Evolutionary conservation across 2,329 filamentous ascomycete species (phyloP).

Genomic region (Hirsutella thompsonii): DNA sequence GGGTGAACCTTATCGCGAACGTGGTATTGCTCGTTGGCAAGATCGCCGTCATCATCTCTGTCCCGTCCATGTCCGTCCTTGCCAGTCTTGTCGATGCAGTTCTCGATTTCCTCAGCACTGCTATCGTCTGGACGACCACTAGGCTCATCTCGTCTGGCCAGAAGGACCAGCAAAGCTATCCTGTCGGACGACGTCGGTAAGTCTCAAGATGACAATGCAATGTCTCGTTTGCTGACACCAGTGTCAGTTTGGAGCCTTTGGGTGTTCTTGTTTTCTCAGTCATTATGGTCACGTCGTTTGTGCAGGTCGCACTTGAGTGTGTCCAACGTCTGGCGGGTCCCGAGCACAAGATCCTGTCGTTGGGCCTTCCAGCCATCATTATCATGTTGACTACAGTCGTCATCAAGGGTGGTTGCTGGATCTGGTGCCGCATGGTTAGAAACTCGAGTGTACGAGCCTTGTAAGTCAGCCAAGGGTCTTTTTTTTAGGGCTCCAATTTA

Average conservation of each 20-base stretch:
- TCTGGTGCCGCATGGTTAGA: constrained; percentile 77
- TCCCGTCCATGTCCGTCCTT: constrained; percentile 69
- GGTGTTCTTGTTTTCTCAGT: constrained; percentile 73
- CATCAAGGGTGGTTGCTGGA: constrained; percentile 71
- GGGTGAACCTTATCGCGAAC: constrained; percentile 73
- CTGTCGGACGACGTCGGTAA: constrained; percentile 55
- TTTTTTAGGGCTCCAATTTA: too few species aligned
- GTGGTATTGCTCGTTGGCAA: constrained; percentile 63
- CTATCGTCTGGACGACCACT: constrained; percentile 69
- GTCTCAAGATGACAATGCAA: constrained; percentile 3
- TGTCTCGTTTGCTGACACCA: not conserved
- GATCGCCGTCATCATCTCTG: constrained; percentile 61
- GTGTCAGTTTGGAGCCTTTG: constrained; percentile 56
- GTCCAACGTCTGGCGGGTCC: constrained; percentile 46
- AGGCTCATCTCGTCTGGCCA: constrained; percentile 52
- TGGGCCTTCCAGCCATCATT: constrained; percentile 57
- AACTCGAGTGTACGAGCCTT: constrained; percentile 80
- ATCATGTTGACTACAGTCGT: constrained; percentile 76
- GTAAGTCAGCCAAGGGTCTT: constrained; percentile 24
- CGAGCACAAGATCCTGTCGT: constrained; percentile 57
- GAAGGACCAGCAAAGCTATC: constrained; percentile 63
- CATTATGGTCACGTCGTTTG: constrained; percentile 78
- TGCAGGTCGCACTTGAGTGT: constrained; percentile 63
- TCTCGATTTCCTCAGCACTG: constrained; percentile 69
- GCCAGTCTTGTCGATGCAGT: constrained; percentile 69